Conservation (phyloP, 345 rosid genomes). For the Lepidium didymum region DNA sequence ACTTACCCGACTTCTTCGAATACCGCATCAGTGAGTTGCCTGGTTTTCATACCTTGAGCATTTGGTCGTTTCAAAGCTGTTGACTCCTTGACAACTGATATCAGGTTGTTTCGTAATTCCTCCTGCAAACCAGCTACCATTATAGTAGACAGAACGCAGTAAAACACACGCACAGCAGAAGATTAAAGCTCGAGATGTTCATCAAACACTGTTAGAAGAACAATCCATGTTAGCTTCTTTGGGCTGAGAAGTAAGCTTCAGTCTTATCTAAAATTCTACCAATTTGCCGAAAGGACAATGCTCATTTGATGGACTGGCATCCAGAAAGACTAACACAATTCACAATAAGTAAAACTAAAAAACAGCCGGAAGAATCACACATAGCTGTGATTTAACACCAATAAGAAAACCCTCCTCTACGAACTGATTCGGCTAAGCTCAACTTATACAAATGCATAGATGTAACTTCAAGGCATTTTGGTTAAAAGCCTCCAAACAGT, state of each 20-base stretch:
- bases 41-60: constrained; percentile 67
- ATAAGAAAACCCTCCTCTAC: not conserved
- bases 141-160: not conserved
- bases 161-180: not conserved
- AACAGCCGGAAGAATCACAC: not conserved
- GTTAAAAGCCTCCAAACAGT: not conserved
- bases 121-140: constrained; percentile 41
- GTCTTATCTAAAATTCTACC: not conserved
- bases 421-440: not conserved
- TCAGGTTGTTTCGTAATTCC: constrained; percentile 58
- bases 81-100: constrained; percentile 66
- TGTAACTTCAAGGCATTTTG: not conserved
- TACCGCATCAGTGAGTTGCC: constrained; percentile 88
- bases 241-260: not conserved
- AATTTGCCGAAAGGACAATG: not conserved
- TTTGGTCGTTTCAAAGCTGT: constrained; percentile 47
- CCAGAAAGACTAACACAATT: not conserved
- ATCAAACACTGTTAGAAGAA: not conserved
- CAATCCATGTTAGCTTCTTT: not conserved
- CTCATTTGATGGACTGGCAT: not conserved
- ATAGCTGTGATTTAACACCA: not conserved
- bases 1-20: constrained; percentile 77
- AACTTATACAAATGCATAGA: not conserved
- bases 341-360: not conserved
- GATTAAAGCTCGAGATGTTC: not conserved